Conservation (phyloP, 257 asterid species). For the Mitragyna speciosa region DNA sequence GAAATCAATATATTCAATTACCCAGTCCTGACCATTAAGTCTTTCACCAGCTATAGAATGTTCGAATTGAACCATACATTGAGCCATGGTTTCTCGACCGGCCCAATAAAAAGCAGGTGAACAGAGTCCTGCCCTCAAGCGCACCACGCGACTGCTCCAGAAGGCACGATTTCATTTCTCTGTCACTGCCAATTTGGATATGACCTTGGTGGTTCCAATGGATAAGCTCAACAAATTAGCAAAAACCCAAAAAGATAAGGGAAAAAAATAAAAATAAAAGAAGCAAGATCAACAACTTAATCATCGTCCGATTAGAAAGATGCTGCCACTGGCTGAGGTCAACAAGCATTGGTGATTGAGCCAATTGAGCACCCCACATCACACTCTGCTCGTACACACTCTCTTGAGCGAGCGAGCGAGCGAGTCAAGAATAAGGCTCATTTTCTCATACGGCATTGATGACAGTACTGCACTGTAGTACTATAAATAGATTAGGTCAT, state of each 20-base stretch:
- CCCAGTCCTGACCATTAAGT: no score
- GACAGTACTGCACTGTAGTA: background rate
- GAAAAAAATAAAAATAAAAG: background rate
- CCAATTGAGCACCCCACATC: background rate
- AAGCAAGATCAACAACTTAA: background rate
- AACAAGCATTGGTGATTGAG: background rate
- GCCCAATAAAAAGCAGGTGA: no score
- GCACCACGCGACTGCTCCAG: no score
- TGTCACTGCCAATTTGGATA: no score
- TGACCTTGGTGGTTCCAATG: no score
- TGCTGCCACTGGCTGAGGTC: background rate
- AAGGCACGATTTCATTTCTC: no score
- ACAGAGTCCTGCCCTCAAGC: no score
- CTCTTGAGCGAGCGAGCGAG: background rate
- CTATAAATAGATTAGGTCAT: conserved; percentile 13
- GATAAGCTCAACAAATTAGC: background rate
- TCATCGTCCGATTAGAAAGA: background rate
- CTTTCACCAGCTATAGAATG: no score
- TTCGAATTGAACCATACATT: no score
- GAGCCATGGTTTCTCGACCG: no score
- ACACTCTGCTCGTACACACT: background rate
- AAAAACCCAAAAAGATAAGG: background rate
- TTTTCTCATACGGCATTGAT: background rate
- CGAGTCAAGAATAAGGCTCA: background rate
- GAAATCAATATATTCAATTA: no score